A percentile compares a stretch with the other conserved stretches of the same genome.
phyloP scores from a whole-genome alignment of 805 yeast species.

The Cyberlindnera saturnus region DNA sequence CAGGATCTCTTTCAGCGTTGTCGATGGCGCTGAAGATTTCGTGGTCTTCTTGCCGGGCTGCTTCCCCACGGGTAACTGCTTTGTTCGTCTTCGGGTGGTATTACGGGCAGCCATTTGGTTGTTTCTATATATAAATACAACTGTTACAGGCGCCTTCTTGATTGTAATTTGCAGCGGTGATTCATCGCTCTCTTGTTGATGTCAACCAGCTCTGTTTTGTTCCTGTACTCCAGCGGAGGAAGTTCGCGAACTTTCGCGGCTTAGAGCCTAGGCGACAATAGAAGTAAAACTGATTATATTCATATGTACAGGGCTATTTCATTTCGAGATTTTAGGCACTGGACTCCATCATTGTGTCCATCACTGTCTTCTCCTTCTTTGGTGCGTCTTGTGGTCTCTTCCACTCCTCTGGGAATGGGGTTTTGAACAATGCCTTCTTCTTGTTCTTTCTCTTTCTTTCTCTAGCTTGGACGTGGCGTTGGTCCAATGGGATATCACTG shows the following conservation, averaged over 20 bases:
- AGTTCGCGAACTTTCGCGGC: too few relatives aligned
- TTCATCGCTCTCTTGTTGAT: too few relatives aligned
- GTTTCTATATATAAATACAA: neutral
- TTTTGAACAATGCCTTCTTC: conserved; percentile 27
- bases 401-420: conserved; percentile 78
- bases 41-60: conserved; percentile 24
- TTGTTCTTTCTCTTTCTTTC: conserved; percentile 33
- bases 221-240: too few relatives aligned
- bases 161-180: too few relatives aligned
- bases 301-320: neutral
- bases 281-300: neutral
- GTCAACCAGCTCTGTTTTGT: too few relatives aligned
- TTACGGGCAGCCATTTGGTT: conserved; percentile 1
- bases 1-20: conserved; percentile 44
- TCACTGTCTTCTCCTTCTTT: conserved; percentile 26
- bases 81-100: conserved; percentile 1
- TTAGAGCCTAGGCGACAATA: too few relatives aligned
- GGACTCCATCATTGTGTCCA: conserved; percentile 15
- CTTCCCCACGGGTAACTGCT: conserved; percentile 14
- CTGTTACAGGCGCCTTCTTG: too few relatives aligned
- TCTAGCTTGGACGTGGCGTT: conserved; percentile 54
- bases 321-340: neutral
- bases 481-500: conserved; percentile 76
- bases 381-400: conserved; percentile 68
- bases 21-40: conserved; percentile 31